phyloP scores from a whole-genome alignment of 2,329 filamentous ascomycete species.

The Conoideocrella luteorostrata region DNA sequence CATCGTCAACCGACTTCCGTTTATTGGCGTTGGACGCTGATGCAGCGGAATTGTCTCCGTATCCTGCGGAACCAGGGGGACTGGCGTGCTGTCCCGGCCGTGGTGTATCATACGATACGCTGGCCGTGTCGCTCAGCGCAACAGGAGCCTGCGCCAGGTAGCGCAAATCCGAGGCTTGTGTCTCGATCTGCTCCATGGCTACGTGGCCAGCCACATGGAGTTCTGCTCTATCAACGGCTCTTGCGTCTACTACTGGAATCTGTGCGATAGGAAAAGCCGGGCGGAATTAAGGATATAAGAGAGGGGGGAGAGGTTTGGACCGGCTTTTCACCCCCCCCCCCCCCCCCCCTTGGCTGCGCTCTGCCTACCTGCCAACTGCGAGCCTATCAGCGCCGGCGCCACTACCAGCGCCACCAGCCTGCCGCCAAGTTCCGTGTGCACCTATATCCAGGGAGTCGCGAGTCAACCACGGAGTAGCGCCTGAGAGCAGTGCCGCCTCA shows the following conservation, averaged over 20 bases:
- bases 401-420: too few relatives aligned
- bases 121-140: conserved; percentile 21
- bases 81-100: conserved; percentile 25
- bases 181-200: conserved; percentile 48
- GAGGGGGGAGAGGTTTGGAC: neutral
- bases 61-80: conserved; percentile 30
- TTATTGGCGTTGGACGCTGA: conserved; percentile 20
- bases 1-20: conserved; percentile 37
- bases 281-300: neutral
- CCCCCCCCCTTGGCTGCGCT: too few relatives aligned
- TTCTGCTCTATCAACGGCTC: neutral
- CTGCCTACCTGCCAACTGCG: neutral
- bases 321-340: neutral
- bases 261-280: neutral
- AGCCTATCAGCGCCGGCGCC: too few relatives aligned
- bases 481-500: too few relatives aligned
- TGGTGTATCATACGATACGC: conserved; percentile 26
- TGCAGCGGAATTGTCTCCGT: conserved; percentile 45
- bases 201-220: conserved; percentile 7
- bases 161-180: conserved; percentile 48
- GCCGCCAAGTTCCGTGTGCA: too few relatives aligned
- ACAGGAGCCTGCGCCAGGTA: conserved; percentile 38
- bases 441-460: too few relatives aligned
- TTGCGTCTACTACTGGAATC: neutral
- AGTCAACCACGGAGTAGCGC: too few relatives aligned